A percentile compares a stretch with the other conserved stretches of the same genome.
phyloP scores from a whole-genome alignment of 352 stramenopile species.

The Thalassiosira pacifica region DNA sequence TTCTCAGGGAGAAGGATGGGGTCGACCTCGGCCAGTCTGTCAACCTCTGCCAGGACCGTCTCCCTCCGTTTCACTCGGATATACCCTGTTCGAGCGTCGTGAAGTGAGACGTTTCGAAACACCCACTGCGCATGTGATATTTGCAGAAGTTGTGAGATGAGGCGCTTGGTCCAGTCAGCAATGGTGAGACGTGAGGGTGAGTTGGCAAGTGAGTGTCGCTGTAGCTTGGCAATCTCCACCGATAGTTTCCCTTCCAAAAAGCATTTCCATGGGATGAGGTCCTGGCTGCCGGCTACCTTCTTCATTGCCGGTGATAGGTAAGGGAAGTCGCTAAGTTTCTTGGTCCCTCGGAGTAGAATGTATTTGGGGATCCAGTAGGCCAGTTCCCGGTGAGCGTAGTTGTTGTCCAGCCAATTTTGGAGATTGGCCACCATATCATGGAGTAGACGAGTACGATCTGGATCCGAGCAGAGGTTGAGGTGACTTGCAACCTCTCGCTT shows the following conservation, averaged over 20 bases:
- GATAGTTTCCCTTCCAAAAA: conserved; percentile 19
- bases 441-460: background rate
- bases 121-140: conserved; percentile 44
- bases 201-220: background rate
- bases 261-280: conserved; percentile 5
- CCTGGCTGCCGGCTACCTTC: background rate
- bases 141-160: conserved; percentile 19
- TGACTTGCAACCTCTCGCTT: background rate
- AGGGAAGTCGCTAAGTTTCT: background rate
- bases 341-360: background rate
- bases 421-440: background rate
- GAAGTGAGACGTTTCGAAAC: conserved; percentile 18
- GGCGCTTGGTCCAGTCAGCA: background rate
- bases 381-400: conserved; percentile 2
- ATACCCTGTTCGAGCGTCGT: conserved; percentile 5
- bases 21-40: background rate
- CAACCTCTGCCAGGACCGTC: background rate
- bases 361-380: conserved; percentile 11
- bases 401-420: background rate
- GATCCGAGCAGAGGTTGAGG: background rate
- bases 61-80: background rate
- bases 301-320: background rate
- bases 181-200: background rate
- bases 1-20: background rate
- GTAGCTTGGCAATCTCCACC: background rate